These are phyloP conservation scores for Irpex rosettiformis DNA, from an alignment of 1,284 basidiomycete species.

Conservation along the genomic window DNA sequence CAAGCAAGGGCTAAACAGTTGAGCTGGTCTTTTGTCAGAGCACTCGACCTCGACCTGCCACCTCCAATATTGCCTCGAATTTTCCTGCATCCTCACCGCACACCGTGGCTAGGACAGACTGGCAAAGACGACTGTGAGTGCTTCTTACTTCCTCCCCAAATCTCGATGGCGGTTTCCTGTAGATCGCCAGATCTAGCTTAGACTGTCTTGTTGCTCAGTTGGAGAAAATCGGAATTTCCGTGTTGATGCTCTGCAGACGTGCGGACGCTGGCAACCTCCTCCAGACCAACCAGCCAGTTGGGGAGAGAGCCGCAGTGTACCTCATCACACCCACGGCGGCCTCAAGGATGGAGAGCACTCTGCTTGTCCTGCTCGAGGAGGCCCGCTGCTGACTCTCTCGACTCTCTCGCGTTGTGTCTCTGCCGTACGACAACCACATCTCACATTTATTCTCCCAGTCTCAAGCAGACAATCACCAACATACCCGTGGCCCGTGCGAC, in stretches of 20 bases:
- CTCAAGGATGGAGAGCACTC: slow-evolving; percentile 10
- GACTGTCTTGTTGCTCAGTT: slow-evolving; percentile 6
- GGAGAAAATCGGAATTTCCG: slow-evolving; percentile 14
- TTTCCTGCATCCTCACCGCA: neutral
- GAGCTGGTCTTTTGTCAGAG: slow-evolving; percentile 1
- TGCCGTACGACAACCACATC: slow-evolving; percentile 16
- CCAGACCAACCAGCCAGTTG: slow-evolving; percentile 5
- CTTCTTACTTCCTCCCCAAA: slow-evolving; percentile 5
- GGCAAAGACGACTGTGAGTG: slow-evolving; percentile 6
- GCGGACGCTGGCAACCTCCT: slow-evolving; percentile 14
- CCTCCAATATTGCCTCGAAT: slow-evolving; percentile 1
- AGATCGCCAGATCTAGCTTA: slow-evolving; percentile 15
- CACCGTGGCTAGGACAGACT: neutral
- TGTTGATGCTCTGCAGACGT: slow-evolving; percentile 6
- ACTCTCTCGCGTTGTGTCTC: neutral
- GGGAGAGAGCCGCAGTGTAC: neutral
- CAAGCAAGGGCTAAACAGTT: neutral
- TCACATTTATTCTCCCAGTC: slow-evolving; percentile 23
- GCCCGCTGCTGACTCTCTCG: neutral
- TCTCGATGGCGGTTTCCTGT: slow-evolving; percentile 12
- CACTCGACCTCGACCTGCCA: neutral
- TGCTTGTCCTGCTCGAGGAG: neutral
- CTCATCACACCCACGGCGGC: slow-evolving; percentile 8
- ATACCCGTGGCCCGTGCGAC: slow-evolving; percentile 21
- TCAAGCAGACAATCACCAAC: slow-evolving; percentile 19